A percentile compares a stretch with the other conserved stretches of the same genome.
phyloP scores from a whole-genome alignment of 2,329 filamentous ascomycete species.

The Eutypella sp. region DNA sequence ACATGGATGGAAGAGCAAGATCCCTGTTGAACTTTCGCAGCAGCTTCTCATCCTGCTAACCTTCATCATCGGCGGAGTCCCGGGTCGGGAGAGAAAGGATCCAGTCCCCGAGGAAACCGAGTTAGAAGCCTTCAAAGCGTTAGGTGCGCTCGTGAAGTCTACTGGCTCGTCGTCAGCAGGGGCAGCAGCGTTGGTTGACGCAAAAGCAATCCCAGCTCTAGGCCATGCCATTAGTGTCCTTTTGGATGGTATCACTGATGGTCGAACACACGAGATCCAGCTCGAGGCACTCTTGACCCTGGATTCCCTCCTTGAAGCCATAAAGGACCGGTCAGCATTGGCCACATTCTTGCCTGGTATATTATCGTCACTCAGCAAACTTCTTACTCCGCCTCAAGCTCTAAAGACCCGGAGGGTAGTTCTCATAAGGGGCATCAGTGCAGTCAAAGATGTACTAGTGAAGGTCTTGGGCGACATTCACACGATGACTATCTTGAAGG shows the following conservation, averaged over 20 bases:
- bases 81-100: constrained; percentile 46
- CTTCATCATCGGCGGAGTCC: constrained; percentile 71
- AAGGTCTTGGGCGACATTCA: constrained; percentile 55
- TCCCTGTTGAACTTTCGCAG: constrained; percentile 68
- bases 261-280: constrained; percentile 63
- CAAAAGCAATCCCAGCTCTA: constrained; percentile 66
- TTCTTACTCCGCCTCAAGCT: constrained; percentile 63
- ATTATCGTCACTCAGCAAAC: constrained; percentile 73
- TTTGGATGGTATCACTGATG: constrained; percentile 66
- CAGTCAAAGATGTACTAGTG: constrained; percentile 50
- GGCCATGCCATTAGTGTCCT: constrained; percentile 79
- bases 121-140: constrained; percentile 63
- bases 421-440: constrained; percentile 56
- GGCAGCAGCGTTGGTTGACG: constrained; percentile 46
- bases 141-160: constrained; percentile 60
- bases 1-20: constrained; percentile 71
- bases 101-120: constrained; percentile 67
- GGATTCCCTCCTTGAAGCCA: constrained; percentile 53
- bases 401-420: constrained; percentile 53
- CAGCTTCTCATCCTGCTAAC: constrained; percentile 83
- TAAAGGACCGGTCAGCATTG: constrained; percentile 69
- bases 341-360: constrained; percentile 86
- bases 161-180: constrained; percentile 46
- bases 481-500: constrained; percentile 41
- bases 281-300: constrained; percentile 64